Percentiles rank a stretch among this genome's conserved stretches.
These are phyloP conservation scores for Rhynchosporium secalis DNA, from an alignment of 2,329 filamentous ascomycete species.

Conservation along the genomic window DNA sequence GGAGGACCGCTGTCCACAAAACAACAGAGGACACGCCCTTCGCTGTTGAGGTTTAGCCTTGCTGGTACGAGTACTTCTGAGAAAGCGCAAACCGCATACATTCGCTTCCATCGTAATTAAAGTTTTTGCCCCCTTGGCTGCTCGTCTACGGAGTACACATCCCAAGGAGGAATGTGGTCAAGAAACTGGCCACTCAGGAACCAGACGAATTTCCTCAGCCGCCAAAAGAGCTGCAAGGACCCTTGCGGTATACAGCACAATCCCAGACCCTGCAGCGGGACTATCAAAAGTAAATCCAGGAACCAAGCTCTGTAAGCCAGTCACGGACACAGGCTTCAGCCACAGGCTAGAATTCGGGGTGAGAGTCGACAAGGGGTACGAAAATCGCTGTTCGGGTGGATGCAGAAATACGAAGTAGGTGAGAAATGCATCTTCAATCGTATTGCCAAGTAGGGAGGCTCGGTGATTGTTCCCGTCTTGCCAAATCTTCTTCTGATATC, in stretches of 20 bases:
- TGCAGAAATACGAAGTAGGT: background rate
- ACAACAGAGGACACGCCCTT: conserved; percentile 7
- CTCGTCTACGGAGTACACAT: background rate
- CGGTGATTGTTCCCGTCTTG: background rate
- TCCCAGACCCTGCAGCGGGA: background rate
- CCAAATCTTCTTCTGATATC: background rate
- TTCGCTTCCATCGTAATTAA: conserved; percentile 11
- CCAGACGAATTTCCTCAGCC: conserved; percentile 4
- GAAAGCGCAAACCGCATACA: background rate
- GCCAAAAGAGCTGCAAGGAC: background rate
- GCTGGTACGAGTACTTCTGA: background rate
- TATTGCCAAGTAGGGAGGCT: conserved; percentile 4
- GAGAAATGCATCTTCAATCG: background rate
- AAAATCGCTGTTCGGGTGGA: background rate
- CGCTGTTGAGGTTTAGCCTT: conserved; percentile 4
- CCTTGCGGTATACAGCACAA: background rate
- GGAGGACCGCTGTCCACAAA: conserved; percentile 1
- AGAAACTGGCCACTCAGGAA: background rate
- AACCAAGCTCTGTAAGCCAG: conserved; percentile 10
- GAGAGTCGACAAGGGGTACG: background rate
- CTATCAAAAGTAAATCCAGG: conserved; percentile 7
- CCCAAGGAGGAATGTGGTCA: conserved; percentile 1
- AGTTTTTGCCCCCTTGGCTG: background rate
- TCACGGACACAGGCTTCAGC: background rate
- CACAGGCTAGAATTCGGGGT: background rate